A percentile compares a stretch with the other conserved stretches of the same genome.
Evolutionary conservation across 2,329 filamentous ascomycete genomes (phyloP).

Genomic region (Hymenoscyphus occultus): DNA sequence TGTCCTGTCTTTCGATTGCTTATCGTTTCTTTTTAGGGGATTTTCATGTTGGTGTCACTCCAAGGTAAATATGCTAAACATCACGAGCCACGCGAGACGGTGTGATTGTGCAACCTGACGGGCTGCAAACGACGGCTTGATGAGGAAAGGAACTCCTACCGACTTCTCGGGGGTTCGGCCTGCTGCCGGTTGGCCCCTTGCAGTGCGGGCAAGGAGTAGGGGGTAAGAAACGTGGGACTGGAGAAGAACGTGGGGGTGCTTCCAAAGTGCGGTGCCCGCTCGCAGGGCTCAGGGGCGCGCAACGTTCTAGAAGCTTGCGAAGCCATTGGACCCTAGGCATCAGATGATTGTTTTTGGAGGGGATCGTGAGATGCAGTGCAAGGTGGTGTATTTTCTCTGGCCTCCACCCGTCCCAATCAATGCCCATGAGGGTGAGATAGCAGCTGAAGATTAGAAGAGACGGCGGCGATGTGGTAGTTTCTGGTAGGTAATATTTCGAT

Average conservation of each 20-base stretch:
- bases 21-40: neutral
- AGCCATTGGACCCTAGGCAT: constrained; percentile 12
- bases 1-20: neutral
- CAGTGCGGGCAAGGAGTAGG: neutral
- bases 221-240: neutral
- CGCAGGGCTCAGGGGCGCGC: constrained; percentile 5
- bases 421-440: neutral
- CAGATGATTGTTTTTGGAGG: constrained; percentile 5
- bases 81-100: neutral
- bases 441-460: neutral
- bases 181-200: constrained; percentile 3
- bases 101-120: neutral
- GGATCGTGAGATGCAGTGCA: constrained; percentile 3
- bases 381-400: neutral
- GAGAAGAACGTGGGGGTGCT: constrained; percentile 11
- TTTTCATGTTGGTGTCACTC: neutral
- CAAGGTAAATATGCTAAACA: constrained; percentile 1
- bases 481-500: neutral
- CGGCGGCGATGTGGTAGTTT: neutral
- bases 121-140: neutral
- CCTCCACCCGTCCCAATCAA: too few relatives aligned
- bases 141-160: constrained; percentile 3
- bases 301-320: constrained; percentile 21
- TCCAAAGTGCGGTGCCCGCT: neutral
- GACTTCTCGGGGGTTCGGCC: constrained; percentile 5